Evolutionary conservation across 2,329 filamentous ascomycete species (phyloP).

Genomic region (Scytalidium lignicola): DNA sequence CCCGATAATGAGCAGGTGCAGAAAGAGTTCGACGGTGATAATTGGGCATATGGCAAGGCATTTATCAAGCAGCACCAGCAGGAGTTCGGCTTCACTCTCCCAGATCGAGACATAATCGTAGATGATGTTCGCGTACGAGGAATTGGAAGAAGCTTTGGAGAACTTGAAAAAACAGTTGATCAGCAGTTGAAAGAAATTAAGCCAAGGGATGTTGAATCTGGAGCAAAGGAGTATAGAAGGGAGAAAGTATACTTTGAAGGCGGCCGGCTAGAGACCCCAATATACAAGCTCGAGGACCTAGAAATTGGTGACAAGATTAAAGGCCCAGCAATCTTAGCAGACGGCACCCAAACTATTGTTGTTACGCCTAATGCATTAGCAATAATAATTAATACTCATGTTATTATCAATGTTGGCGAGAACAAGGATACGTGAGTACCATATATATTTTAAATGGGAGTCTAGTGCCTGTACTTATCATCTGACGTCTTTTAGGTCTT

Average conservation of each 20-base stretch:
- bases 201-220: conserved; percentile 36
- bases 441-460: not conserved
- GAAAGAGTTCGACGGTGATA: conserved; percentile 55
- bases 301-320: conserved; percentile 65
- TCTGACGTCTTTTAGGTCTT: conserved; percentile 2
- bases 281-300: conserved; percentile 77
- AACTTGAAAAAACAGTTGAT: conserved; percentile 76
- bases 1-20: conserved; percentile 58
- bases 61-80: conserved; percentile 86
- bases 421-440: conserved; percentile 35
- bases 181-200: conserved; percentile 70
- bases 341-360: conserved; percentile 87
- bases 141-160: conserved; percentile 82
- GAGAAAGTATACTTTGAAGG: conserved; percentile 80
- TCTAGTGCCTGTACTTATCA: not conserved
- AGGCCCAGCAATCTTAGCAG: conserved; percentile 82
- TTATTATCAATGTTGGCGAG: conserved; percentile 75
- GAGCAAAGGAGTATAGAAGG: conserved; percentile 59
- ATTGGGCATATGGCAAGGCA: conserved; percentile 79
- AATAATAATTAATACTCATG: conserved; percentile 76
- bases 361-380: conserved; percentile 75
- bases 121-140: conserved; percentile 85
- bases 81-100: conserved; percentile 87
- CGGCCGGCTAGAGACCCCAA: conserved; percentile 69
- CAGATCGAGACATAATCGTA: conserved; percentile 80